Evolutionary conservation across 257 asterid genomes (phyloP).

Genomic region (Ligustrum vulgare): DNA sequence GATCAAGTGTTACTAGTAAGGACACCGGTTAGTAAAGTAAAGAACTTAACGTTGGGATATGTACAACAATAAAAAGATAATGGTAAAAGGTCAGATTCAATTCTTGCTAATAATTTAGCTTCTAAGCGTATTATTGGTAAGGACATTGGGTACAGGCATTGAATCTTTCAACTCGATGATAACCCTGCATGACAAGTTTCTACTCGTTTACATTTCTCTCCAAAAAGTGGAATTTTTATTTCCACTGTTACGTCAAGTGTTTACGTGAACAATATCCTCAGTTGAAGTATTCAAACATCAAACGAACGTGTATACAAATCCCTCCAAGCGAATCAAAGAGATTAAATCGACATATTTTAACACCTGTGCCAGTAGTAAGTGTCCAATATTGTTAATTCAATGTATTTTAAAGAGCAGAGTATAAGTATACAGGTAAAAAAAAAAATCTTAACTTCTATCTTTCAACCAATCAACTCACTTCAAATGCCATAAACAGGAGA

Average conservation of each 20-base stretch:
- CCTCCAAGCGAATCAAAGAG: not conserved
- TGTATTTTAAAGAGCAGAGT: too few species aligned
- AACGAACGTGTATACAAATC: not conserved
- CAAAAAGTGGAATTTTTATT: not conserved
- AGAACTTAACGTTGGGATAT: not conserved
- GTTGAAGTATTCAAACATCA: not conserved
- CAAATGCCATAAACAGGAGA: slow-evolving; percentile 1
- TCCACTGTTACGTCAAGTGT: not conserved
- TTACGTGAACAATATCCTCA: not conserved
- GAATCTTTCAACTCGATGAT: not conserved
- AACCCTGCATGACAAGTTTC: not conserved
- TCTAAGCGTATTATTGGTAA: not conserved
- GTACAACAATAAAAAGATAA: not conserved
- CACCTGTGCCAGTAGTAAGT: not conserved
- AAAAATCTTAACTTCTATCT: slow-evolving; percentile 2
- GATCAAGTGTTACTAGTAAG: not conserved
- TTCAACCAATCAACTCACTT: not conserved
- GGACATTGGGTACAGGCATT: not conserved
- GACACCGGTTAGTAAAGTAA: not conserved
- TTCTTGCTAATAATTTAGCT: not conserved
- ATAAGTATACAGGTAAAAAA: not conserved
- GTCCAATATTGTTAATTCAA: not conserved
- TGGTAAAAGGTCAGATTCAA: not conserved
- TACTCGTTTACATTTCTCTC: not conserved
- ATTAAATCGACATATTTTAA: not conserved